A percentile compares a stretch with the other conserved stretches of the same genome.
phyloP scores from a whole-genome alignment of 805 yeast species.

The Metschnikowia lunata region DNA sequence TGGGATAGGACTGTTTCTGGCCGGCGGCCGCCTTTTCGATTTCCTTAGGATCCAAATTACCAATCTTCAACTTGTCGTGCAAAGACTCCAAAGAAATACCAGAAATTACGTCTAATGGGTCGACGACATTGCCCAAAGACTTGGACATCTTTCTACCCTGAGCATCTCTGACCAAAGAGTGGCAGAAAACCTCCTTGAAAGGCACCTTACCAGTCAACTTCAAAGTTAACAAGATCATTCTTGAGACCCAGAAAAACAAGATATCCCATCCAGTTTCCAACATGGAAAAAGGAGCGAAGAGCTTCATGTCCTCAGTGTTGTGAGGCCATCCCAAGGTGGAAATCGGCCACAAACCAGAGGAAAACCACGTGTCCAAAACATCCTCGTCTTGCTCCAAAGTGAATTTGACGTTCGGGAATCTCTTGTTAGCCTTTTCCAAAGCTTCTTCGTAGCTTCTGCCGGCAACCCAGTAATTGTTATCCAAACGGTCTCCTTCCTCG shows the following conservation, averaged over 20 bases:
- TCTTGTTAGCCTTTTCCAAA: conserved; percentile 65
- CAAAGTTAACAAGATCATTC: conserved; percentile 90
- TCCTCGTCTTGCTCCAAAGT: conserved; percentile 94
- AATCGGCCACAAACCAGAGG: conserved; percentile 97
- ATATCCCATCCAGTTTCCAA: conserved; percentile 99
- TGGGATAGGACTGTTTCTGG: conserved; percentile 85
- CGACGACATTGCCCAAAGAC: conserved; percentile 93
- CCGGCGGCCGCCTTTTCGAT: conserved; percentile 83
- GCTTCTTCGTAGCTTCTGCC: conserved; percentile 87
- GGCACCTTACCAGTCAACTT: conserved; percentile 90
- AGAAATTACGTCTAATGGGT: conserved; percentile 88
- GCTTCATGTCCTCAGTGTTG: conserved; percentile 63
- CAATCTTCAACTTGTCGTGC: conserved; percentile 69
- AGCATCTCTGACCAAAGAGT: conserved; percentile 96
- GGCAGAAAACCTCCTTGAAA: conserved; percentile 95
- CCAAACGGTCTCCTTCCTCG: conserved; percentile 54
- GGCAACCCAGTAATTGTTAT: conserved; percentile 83
- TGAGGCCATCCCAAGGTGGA: conserved; percentile 97
- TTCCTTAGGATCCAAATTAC: conserved; percentile 89
- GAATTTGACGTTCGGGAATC: conserved; percentile 66
- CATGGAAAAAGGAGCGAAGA: conserved; percentile 87
- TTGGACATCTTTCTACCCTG: conserved; percentile 99
- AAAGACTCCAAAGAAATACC: conserved; percentile 80
- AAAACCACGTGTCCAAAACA: conserved; percentile 98
- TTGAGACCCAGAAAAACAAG: conserved; percentile 96